phyloP scores from a whole-genome alignment of 306 rosid genomes.

The Arachis stenosperma region DNA sequence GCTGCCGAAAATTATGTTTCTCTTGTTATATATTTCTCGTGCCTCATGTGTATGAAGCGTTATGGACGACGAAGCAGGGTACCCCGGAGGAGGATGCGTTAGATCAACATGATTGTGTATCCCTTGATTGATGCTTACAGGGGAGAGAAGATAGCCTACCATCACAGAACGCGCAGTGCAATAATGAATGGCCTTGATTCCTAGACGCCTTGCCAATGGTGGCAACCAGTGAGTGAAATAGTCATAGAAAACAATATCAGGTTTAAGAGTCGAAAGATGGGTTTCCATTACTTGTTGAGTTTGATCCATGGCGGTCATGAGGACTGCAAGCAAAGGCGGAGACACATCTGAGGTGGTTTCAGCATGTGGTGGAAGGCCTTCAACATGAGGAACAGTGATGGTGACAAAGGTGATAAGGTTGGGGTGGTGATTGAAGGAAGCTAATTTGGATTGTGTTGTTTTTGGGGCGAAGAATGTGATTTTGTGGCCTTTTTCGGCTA shows the following conservation, averaged over 20 bases:
- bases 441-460: slow-evolving; percentile 34
- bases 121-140: neutral
- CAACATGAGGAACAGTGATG: slow-evolving; percentile 41
- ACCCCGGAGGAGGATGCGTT: slow-evolving; percentile 42
- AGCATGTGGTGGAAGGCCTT: slow-evolving; percentile 43
- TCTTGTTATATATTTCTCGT: neutral
- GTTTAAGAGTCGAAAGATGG: slow-evolving; percentile 38
- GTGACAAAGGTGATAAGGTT: slow-evolving; percentile 37
- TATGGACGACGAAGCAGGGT: slow-evolving; percentile 33
- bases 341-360: slow-evolving; percentile 47
- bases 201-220: slow-evolving; percentile 9
- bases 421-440: slow-evolving; percentile 35
- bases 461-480: slow-evolving; percentile 40
- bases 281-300: slow-evolving; percentile 31
- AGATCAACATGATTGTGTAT: slow-evolving; percentile 11
- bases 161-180: slow-evolving; percentile 28
- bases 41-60: slow-evolving; percentile 40
- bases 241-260: slow-evolving; percentile 45
- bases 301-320: slow-evolving; percentile 48
- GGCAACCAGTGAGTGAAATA: slow-evolving; percentile 47
- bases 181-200: slow-evolving; percentile 39
- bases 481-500: slow-evolving; percentile 43
- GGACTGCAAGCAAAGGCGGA: slow-evolving; percentile 18
- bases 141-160: slow-evolving; percentile 31
- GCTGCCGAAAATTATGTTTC: slow-evolving; percentile 18